phyloP scores from a whole-genome alignment of 306 rosid genomes.

The Cyamopsis tetragonoloba region DNA sequence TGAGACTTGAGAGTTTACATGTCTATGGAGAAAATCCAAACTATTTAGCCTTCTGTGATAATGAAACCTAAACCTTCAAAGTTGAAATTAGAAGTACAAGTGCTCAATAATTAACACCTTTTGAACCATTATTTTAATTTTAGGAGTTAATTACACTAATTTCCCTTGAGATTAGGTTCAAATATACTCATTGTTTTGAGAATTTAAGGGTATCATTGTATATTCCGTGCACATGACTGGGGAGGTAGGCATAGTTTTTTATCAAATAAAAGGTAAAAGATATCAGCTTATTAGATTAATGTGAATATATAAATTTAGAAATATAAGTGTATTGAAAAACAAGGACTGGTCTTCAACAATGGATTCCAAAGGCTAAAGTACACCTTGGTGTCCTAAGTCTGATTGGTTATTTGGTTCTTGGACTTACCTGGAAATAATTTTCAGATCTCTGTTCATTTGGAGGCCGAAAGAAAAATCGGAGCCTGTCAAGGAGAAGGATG shows the following conservation, averaged over 20 bases:
- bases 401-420: slow-evolving; percentile 3
- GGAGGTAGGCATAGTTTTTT: no score
- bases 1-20: neutral
- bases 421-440: neutral
- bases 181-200: no score
- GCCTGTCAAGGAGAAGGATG: slow-evolving; percentile 51
- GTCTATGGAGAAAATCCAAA: neutral
- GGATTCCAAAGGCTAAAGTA: neutral
- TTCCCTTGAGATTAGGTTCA: no score
- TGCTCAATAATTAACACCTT: neutral
- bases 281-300: no score
- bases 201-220: no score
- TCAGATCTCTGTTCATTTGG: slow-evolving; percentile 91
- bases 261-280: no score
- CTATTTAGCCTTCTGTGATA: neutral
- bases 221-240: no score
- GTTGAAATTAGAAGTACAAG: neutral
- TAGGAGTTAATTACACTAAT: no score
- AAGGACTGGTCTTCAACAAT: neutral
- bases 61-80: neutral
- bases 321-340: no score
- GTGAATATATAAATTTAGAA: no score
- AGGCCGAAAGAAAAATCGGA: slow-evolving; percentile 68
- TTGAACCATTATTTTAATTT: neutral
- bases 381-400: neutral